Base-by-base conservation (phyloP, 225 moss, liverwort and hornwort species). In the Pseudoscleropodium purum region DNA sequence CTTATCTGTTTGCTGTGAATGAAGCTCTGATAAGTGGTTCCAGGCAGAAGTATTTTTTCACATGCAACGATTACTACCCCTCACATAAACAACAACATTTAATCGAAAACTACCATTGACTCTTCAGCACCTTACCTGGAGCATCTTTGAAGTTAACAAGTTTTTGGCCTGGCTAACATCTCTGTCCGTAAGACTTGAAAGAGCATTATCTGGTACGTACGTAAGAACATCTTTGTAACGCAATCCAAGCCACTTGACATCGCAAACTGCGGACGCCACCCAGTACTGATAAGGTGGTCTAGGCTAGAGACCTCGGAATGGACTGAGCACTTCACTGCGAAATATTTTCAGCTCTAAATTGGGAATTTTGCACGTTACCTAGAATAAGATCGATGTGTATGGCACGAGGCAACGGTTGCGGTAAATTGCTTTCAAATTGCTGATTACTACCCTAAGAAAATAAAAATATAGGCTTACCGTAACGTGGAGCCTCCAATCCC, bases 211-310 rank as follows among this genome's bases (percentile, higher is more conserved):
- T 65, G 96, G 92, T 57, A 97, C 91, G 88, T 92, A 91, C 39
- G 91, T 79, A 88, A 87, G 87, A 77, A 95, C 90, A 88, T 98
- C 98, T 66, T 92, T 83, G 77, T 64, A 88, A 86, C 96, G 93
- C 84, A 98, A 93, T 87, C 98, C 98, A 87, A 97, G 97, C 98
- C 98, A 98, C 92, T 98, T 98, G 77, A 98, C 92, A 92, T 97
- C 96, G 90, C 98, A 98, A 81, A 94, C 97, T 98, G 94, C 84
- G 39, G 74, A 84, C 69, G 86, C 84, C 84, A 86, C 56, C 29
- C 30, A 69, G 87, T 74, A 90, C 54, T 85, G 49, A 82, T 81
- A 63, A 89, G 62, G n/a, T 63, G 39, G 62, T 85, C 64, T 57
- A 19, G 37, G 57, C 60, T 85, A 33, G 39, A 41, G 70, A 70